Evolutionary conservation across 148 eudicot genomes (phyloP).

Genomic region (Hydrangea macrophylla): DNA sequence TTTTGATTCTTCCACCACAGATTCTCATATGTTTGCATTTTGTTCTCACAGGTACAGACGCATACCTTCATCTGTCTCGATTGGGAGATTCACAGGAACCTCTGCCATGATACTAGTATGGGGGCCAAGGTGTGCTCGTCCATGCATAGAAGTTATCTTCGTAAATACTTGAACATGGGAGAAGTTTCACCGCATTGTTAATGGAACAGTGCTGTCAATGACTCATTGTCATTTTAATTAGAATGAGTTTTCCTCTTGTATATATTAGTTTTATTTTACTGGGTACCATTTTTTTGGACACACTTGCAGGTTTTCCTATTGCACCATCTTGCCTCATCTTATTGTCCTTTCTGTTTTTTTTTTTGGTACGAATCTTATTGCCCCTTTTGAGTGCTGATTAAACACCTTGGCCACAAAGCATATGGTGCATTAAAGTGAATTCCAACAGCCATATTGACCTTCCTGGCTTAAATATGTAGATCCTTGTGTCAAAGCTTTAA

Average conservation of each 20-base stretch:
- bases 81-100: conserved; percentile 98
- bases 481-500: too few species aligned
- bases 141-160: conserved; percentile 7
- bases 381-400: too few species aligned
- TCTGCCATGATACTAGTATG: conserved; percentile 40
- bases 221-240: background rate
- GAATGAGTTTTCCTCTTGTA: background rate
- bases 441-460: too few species aligned
- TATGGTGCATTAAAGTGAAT: too few species aligned
- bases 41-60: conserved; percentile 75
- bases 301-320: too few species aligned
- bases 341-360: too few species aligned
- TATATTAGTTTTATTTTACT: too few species aligned
- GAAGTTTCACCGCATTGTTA: background rate
- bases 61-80: conserved; percentile 91
- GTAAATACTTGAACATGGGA: background rate
- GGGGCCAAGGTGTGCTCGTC: background rate
- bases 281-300: too few species aligned
- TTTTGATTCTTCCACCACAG: background rate
- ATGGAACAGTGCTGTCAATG: background rate
- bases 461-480: too few species aligned
- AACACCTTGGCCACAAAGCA: too few species aligned
- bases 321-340: too few species aligned
- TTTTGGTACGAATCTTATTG: too few species aligned
- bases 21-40: background rate